A percentile compares a stretch with the other conserved stretches of the same genome.
phyloP scores from a whole-genome alignment of 108 stramenopile species.

The Discostella pseudostelligera region DNA sequence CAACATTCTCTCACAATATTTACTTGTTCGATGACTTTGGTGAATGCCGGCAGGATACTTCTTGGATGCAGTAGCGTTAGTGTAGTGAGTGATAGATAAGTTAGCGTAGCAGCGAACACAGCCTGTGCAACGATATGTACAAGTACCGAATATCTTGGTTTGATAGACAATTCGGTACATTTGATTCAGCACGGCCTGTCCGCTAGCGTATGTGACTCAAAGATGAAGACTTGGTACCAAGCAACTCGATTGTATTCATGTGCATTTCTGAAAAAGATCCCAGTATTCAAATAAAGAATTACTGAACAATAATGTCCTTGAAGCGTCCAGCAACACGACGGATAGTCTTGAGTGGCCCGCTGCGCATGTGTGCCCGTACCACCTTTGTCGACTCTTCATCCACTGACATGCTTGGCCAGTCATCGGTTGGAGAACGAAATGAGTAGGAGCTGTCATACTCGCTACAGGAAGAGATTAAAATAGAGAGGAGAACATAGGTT shows the following conservation, averaged over 20 bases:
- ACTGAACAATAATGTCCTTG: constrained; percentile 5
- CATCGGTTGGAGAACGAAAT: constrained; percentile 45
- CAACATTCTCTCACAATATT: constrained; percentile 2
- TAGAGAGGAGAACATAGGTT: neutral
- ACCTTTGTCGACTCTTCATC: constrained; percentile 7
- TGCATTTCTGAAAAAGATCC: neutral
- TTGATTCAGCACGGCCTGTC: too few species aligned
- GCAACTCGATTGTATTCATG: neutral
- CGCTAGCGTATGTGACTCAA: neutral
- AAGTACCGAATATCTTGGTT: neutral
- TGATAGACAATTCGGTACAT: too few species aligned
- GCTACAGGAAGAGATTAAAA: constrained; percentile 18
- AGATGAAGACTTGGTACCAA: neutral
- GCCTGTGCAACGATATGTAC: constrained; percentile 5
- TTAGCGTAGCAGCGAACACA: constrained; percentile 5
- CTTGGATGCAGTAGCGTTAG: neutral
- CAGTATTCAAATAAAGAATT: neutral
- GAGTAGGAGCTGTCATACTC: constrained; percentile 42
- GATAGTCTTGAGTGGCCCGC: constrained; percentile 38
- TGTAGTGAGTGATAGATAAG: constrained; percentile 9
- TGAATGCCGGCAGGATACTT: neutral
- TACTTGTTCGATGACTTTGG: neutral
- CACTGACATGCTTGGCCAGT: constrained; percentile 43
- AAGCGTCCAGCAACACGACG: constrained; percentile 43
- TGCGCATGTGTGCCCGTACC: constrained; percentile 24